Evolutionary conservation across 2,329 filamentous ascomycete genomes (phyloP), one percentile per base, ranked within the genome.

Genomic region (Teratosphaeria gauchensis): DNA sequence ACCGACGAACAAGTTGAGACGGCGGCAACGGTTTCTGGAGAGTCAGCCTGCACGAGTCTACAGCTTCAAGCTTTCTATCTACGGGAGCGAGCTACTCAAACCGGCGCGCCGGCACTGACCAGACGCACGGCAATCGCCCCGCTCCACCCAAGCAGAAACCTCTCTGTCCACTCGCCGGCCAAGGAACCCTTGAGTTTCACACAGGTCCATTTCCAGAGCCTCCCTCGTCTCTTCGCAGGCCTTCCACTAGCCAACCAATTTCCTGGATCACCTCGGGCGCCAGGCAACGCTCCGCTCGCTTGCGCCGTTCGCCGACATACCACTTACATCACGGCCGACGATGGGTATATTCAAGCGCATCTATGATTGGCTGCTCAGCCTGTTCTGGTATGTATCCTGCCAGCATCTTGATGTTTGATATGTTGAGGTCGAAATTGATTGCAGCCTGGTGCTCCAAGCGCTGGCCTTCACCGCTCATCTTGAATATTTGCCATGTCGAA

Each of bases 321-420:
- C 42, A 48, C 53, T 56, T 55, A 33, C 57, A 52, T 48, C 53
- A 35, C n/a, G 32, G 24, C 35, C 53, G 35, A 48, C 55, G 92
- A 89, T 90, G 70, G 89, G 90, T 68, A 79, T 99, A 74, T 95
- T 99, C 77, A 89, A 88, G 73, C 88, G 86, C 78, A 87, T 99
- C 75, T 97, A 97, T 81, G 94, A 97, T 84, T 97, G 92, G 92
- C 82, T 97, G 74, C 80, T 99, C 78, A 87, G 92, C 80, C 89
- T 94, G 71, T 97, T 99, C 78, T 99, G 94, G 92, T 97, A 80
- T 75, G 83, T 78, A 16, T 21, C 42, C 42, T 48, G 42, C 42
- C 42, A 48, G n/a, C 42, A n/a, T 48, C 42, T 58, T 54, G 42
- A 51, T 54, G 24, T 33, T 51, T 46, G 31, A 53, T 48, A 51